phyloP scores from a whole-genome alignment of 176 grass and related monocot species.

The Carex scoparia region DNA sequence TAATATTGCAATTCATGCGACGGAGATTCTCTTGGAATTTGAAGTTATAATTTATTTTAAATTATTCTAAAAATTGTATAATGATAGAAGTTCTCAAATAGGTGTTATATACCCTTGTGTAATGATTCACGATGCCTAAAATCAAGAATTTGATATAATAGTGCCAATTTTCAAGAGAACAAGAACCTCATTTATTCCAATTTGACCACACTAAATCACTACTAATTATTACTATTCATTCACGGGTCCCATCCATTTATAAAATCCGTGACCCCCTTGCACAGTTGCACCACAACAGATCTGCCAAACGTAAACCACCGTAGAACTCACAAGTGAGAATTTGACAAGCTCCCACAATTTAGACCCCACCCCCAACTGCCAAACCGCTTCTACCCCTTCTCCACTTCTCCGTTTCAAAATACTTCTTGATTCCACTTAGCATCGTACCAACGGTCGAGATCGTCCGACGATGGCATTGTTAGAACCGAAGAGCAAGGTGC shows the following conservation, averaged over 20 bases:
- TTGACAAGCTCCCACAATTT: not conserved
- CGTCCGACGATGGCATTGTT: not conserved
- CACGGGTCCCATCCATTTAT: too few relatives aligned
- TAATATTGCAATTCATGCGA: too few relatives aligned
- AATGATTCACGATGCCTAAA: too few relatives aligned
- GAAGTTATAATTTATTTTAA: too few relatives aligned
- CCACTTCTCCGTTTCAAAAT: not conserved
- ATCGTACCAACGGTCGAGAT: not conserved
- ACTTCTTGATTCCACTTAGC: not conserved
- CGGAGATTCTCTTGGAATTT: too few relatives aligned
- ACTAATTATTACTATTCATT: too few relatives aligned
- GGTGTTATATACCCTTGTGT: too few relatives aligned
- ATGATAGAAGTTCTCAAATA: too few relatives aligned
- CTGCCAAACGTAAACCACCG: not conserved
- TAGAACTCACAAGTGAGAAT: not conserved
- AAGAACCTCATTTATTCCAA: not conserved
- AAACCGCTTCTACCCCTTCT: not conserved
- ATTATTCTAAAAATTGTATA: too few relatives aligned
- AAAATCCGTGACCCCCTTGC: not conserved
- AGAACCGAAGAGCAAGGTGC: constrained; percentile 13
- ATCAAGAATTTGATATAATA: too few relatives aligned
- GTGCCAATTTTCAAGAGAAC: too few relatives aligned
- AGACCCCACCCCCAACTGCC: not conserved
- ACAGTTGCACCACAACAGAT: not conserved
- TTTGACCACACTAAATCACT: too few relatives aligned